Evolutionary conservation across 495 filamentous ascomycete genomes (phyloP), one percentile per base, ranked within the genome.

Genomic region (Staphylotrichum tortipilum): DNA sequence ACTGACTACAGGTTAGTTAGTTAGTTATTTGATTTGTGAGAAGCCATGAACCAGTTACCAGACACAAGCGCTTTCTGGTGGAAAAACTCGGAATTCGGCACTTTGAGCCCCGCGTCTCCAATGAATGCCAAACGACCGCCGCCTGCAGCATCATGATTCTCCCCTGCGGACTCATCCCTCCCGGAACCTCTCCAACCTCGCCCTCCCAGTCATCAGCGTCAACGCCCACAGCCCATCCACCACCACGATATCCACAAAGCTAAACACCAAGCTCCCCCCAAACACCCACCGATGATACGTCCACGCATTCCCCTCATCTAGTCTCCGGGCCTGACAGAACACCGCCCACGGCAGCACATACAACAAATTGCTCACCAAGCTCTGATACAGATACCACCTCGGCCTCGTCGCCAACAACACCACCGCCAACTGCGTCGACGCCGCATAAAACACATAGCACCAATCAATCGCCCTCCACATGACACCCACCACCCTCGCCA

Each of bases 361-460:
- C 28, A 81, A 59, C 4, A 88, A 52, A 51, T 86, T 88, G 3
- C 80, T 81, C 12, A 63, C 72, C 4, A 88, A 62, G 4, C 77
- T 74, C 65, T 86, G 84, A 48, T 74, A 76, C 7, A 87, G 69
- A 59, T 83, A 88, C 82, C 82, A 87, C 14, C 68, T 69, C 5
- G 84, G 80, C 11, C 67, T 62, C 0, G 84, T 86, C 0, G 84
- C 82, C 3, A 86, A 68, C 2, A 88, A 65, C 7, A 88, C 71
- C 2, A 78, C 72, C 0, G 82, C 76, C 7, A 87, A 63, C 56
- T 86, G 83, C n/a, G 75, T 81, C 14, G 72, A 75, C 21, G 78
- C 41, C 0, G 80, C 84, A 55, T 86, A 88, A 62, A 87, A 82
- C 44, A 88, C 80, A 61, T 88, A 88, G 62, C 82, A 85, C 84